Evolutionary conservation across 768 basidiomycete species (phyloP), one percentile per base, ranked within the genome.

Genomic region (Russula sp.): DNA sequence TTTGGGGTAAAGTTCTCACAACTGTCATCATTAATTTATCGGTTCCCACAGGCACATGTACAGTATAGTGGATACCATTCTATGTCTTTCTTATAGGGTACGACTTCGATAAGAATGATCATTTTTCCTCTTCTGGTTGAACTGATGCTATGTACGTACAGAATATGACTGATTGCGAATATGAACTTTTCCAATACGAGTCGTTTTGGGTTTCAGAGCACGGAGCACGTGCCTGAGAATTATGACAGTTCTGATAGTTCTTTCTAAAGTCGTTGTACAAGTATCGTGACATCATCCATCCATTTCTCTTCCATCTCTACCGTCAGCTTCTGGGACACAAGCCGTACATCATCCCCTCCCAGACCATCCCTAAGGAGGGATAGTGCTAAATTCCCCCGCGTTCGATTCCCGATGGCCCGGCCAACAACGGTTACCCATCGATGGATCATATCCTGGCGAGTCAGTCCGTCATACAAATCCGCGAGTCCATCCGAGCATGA

Each of bases 231-330:
- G 36, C 36, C 36, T 36, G 36, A 34, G 32, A 22, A 40, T 40
- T 13, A 40, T 40, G 16, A 1, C 6, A 18, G 14, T 40, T 16
- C 13, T 40, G 38, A 40, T 40, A 5, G 42, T 6, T 30, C 30
- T 30, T 1, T 49, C 53, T 52, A 75, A 22, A 78, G 70, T 57
- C 74, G 74, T 60, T 79, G 80, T 55, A 82, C 76, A 24, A 81
- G 62, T 28, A 81, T 73, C 9, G 80, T 81, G 22, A 79, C 76
- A 64, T 81, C 80, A 64, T 81, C 81, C 72, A 82, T 77, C 81
- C 80, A 81, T 60, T 76, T 75, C 44, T 79, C 80, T 60, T 78
- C 78, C 76, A 81, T 81, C 71, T 81, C 81, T 50, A 81, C 73
- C 9, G 81, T 83, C 36, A 81, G 59, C 50, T 76, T 77, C 65